These are phyloP conservation scores for Smithsoniella earleae DNA, from an alignment of 163 green algal species.

Conservation along the genomic window DNA sequence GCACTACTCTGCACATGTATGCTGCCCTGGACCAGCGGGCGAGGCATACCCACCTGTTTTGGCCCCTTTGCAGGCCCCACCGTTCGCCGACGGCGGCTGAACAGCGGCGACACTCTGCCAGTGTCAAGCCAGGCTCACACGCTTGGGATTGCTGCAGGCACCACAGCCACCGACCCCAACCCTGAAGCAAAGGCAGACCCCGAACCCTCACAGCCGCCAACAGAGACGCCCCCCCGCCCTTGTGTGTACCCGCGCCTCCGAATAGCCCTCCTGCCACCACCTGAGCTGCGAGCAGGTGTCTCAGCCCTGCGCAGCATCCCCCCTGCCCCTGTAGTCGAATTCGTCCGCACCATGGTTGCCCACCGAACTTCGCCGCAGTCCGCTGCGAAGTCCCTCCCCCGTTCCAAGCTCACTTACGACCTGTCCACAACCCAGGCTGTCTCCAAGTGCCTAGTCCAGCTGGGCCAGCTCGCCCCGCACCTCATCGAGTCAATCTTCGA, in stretches of 20 bases:
- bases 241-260: background rate
- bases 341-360: constrained; percentile 3
- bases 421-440: background rate
- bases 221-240: too few relatives aligned
- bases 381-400: too few relatives aligned
- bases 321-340: background rate
- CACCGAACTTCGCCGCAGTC: too few relatives aligned
- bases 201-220: too few relatives aligned
- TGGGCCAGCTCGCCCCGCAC: constrained; percentile 20
- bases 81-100: background rate
- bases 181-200: too few relatives aligned
- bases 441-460: background rate
- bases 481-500: constrained; percentile 10
- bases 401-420: constrained; percentile 6
- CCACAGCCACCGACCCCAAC: background rate
- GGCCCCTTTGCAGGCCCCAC: constrained; percentile 24
- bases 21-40: too few relatives aligned
- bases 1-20: too few relatives aligned
- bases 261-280: background rate
- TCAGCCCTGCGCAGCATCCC: background rate
- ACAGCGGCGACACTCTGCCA: background rate
- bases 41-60: too few relatives aligned
- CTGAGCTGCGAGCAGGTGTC: background rate
- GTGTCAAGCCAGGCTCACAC: background rate
- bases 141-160: background rate